Evolutionary conservation across 2,329 filamentous ascomycete species (phyloP), one percentile per base, ranked within the genome.

Genomic region (Fusarium pseudocircinatum): DNA sequence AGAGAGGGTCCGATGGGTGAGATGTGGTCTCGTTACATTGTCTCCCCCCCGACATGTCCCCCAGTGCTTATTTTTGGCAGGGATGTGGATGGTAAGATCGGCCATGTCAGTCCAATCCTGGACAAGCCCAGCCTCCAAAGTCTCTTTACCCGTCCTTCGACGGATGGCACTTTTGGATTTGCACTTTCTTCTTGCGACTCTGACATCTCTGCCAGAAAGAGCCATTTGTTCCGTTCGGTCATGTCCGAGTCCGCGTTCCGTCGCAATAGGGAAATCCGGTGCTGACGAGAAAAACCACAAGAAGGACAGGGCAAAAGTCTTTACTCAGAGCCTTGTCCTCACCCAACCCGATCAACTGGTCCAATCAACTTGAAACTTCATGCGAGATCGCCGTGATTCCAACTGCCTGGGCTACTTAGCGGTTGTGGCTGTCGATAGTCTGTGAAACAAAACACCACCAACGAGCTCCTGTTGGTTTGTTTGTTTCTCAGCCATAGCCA

Each of bases 41-140:
- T 68, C 40, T 60, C 53, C 57, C 36, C 67, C 52, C 58, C 37
- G 28, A 58, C 69, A 59, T 59, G 52, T 68, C n/a, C n/a, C 32
- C 67, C 62, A 73, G 62, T 57, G 71, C 71, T 73, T 73, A 73
- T 73, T 74, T 72, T 52, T 68, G 57, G 57, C 71, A 72, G 53
- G 72, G 72, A 66, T 74, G 53, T 54, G 56, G 52, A 66, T 74
- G 63, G 68, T 74, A 54, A 72, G 71, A 69, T 74, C 63, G 59
- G 46, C 67, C 63, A 58, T 64, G 67, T 71, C 67, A 63, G 44
- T 70, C 67, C 47, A 57, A 61, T 64, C 56, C 43, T 46, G 58
- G 53, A 43, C n/a, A 61, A 56, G 39, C 63, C 68, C 50, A 74
- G 59, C 71, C 71, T 53, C 59, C 63, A 59, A 47, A 40, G 30